Evolutionary conservation across 192 early-diverging fungal genomes (phyloP).

Genomic region (Chytriomyces sp.): DNA sequence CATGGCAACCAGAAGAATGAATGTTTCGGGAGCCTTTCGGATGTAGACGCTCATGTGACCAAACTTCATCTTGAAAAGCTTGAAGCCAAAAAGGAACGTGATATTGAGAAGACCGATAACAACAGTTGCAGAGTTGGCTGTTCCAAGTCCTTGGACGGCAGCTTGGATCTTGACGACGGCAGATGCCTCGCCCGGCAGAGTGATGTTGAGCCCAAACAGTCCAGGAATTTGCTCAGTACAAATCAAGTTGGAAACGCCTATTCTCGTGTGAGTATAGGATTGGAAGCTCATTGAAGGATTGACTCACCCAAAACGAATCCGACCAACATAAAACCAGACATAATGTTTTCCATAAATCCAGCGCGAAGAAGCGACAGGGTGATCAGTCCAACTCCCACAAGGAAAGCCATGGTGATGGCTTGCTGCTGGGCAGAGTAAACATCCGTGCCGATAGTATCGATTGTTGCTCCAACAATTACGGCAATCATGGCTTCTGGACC

Average conservation of each 20-base stretch:
- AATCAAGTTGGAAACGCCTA: conserved; percentile 33
- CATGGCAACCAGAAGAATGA: conserved; percentile 38
- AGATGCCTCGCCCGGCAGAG: not conserved
- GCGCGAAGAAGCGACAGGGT: conserved; percentile 31
- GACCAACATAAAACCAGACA: conserved; percentile 42
- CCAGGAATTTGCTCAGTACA: conserved; percentile 43
- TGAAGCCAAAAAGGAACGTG: conserved; percentile 30
- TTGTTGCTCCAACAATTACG: not conserved
- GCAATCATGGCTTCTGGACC: conserved; percentile 17
- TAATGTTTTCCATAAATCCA: conserved; percentile 48
- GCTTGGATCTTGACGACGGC: conserved; percentile 32
- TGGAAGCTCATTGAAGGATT: not conserved
- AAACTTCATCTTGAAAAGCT: conserved; percentile 11
- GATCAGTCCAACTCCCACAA: conserved; percentile 38
- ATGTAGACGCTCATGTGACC: not conserved
- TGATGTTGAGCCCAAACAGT: conserved; percentile 26
- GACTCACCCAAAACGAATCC: conserved; percentile 14
- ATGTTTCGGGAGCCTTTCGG: conserved; percentile 33
- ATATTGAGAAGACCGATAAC: conserved; percentile 23
- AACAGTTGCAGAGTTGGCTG: conserved; percentile 3
- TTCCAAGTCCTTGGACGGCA: conserved; percentile 9
- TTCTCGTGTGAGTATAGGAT: not conserved
- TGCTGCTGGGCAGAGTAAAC: conserved; percentile 25
- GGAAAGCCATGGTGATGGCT: conserved; percentile 28
- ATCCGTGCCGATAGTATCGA: not conserved